Conservation (phyloP, 768 basidiomycete species). For the Inosperma sp. region DNA sequence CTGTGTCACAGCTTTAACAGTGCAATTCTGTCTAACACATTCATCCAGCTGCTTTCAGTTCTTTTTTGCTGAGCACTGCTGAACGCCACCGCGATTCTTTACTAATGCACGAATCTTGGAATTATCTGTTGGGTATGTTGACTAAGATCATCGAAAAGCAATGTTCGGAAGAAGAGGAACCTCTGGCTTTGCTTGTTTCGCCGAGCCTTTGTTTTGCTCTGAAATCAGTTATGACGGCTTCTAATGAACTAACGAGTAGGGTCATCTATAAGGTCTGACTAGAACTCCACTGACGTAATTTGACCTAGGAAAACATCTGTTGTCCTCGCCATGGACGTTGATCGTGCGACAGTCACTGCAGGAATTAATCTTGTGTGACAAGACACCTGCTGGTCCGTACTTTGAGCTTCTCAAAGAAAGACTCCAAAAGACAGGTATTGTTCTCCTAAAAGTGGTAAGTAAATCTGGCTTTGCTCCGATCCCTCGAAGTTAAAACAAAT, state of each 20-base stretch:
- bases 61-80: slow-evolving; percentile 20
- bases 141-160: slow-evolving; percentile 45
- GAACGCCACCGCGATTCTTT: slow-evolving; percentile 32
- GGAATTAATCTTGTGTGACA: slow-evolving; percentile 21
- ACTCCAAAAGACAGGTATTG: slow-evolving; percentile 20
- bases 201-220: slow-evolving; percentile 51
- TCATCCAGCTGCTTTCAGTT: slow-evolving; percentile 18
- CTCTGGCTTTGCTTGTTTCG: slow-evolving; percentile 46
- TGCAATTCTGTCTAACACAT: background rate
- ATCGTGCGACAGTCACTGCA: slow-evolving; percentile 40
- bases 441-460: slow-evolving; percentile 20
- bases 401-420: slow-evolving; percentile 27
- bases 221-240: slow-evolving; percentile 26
- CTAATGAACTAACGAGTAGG: slow-evolving; percentile 13
- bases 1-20: background rate
- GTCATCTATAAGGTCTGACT: background rate
- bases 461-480: background rate
- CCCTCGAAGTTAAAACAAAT: background rate
- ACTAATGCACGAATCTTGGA: slow-evolving; percentile 48
- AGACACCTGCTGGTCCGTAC: slow-evolving; percentile 20
- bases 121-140: slow-evolving; percentile 46
- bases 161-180: slow-evolving; percentile 43
- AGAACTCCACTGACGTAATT: background rate
- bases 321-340: slow-evolving; percentile 48
- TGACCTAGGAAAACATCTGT: slow-evolving; percentile 12